phyloP scores from a whole-genome alignment of 495 filamentous ascomycete genomes.

The Chlorociboria aeruginascens region DNA sequence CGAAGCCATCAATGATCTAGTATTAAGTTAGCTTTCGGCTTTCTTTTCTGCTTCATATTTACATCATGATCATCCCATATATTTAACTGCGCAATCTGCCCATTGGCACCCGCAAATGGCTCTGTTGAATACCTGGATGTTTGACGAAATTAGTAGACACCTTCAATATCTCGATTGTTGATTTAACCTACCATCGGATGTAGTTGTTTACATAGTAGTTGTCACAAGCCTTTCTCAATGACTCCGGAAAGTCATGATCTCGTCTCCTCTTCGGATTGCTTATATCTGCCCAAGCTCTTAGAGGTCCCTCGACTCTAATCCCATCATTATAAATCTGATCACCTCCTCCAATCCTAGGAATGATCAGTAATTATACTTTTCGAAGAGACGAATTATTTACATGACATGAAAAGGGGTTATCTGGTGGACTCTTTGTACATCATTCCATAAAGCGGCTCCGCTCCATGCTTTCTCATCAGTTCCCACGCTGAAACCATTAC shows the following conservation, averaged over 20 bases:
- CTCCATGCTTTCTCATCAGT: slow-evolving; percentile 78
- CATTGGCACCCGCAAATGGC: slow-evolving; percentile 75
- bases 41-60: slow-evolving; percentile 7
- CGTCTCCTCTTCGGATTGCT: slow-evolving; percentile 70
- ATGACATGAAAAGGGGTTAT: slow-evolving; percentile 83
- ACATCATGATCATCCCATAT: slow-evolving; percentile 89
- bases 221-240: slow-evolving; percentile 65
- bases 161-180: neutral
- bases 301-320: slow-evolving; percentile 69
- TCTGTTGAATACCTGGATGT: slow-evolving; percentile 49
- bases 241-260: slow-evolving; percentile 61
- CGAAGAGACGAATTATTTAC: slow-evolving; percentile 18
- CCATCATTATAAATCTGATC: slow-evolving; percentile 95
- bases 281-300: slow-evolving; percentile 72
- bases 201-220: slow-evolving; percentile 89
- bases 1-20: slow-evolving; percentile 85
- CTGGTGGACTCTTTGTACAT: slow-evolving; percentile 60
- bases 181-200: slow-evolving; percentile 46
- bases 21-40: too few species aligned
- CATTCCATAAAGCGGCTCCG: slow-evolving; percentile 81
- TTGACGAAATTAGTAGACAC: too few species aligned
- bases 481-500: slow-evolving; percentile 91
- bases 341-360: slow-evolving; percentile 60
- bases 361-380: neutral
- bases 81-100: slow-evolving; percentile 82